Percentiles rank a stretch among this genome's conserved stretches.
These are phyloP conservation scores for Macrocybe sp. DNA, from an alignment of 1,284 basidiomycete species.

Conservation along the genomic window DNA sequence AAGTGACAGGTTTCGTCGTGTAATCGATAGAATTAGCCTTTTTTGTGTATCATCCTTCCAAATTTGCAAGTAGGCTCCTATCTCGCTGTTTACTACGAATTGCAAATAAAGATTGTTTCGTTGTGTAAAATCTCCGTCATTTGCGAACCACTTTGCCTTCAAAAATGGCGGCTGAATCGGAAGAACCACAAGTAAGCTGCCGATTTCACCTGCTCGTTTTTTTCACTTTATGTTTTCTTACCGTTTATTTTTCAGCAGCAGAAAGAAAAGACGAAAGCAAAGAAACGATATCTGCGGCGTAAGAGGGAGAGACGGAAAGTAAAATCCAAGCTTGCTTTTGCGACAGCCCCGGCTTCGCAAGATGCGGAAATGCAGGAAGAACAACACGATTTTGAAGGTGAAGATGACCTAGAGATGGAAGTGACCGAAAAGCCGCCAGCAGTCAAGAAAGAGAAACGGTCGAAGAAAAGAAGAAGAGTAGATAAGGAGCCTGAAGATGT, in stretches of 20 bases:
- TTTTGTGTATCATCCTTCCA: no score
- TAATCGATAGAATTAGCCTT: no score
- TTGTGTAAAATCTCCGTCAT: no score
- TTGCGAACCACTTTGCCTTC: background rate
- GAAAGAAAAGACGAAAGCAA: conserved; percentile 50
- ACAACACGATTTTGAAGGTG: conserved; percentile 7
- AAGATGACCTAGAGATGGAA: conserved; percentile 7
- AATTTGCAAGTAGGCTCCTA: no score
- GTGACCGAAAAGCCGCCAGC: conserved; percentile 7
- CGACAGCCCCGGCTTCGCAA: conserved; percentile 10
- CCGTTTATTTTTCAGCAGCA: no score
- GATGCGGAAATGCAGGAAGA: conserved; percentile 10
- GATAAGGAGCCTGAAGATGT: conserved; percentile 16
- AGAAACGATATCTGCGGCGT: conserved; percentile 60
- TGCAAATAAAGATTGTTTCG: no score
- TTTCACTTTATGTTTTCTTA: no score
- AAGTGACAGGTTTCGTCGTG: background rate
- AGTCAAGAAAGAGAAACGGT: conserved; percentile 26
- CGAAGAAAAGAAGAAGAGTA: conserved; percentile 38
- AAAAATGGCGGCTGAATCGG: background rate
- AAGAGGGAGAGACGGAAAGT: conserved; percentile 58
- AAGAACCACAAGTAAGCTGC: background rate
- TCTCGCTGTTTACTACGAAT: no score
- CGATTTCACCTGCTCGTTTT: background rate
- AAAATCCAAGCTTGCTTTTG: conserved; percentile 24